These are phyloP conservation scores for Phytophthora tubulina DNA, from an alignment of 352 stramenopile genomes.

Conservation along the genomic window DNA sequence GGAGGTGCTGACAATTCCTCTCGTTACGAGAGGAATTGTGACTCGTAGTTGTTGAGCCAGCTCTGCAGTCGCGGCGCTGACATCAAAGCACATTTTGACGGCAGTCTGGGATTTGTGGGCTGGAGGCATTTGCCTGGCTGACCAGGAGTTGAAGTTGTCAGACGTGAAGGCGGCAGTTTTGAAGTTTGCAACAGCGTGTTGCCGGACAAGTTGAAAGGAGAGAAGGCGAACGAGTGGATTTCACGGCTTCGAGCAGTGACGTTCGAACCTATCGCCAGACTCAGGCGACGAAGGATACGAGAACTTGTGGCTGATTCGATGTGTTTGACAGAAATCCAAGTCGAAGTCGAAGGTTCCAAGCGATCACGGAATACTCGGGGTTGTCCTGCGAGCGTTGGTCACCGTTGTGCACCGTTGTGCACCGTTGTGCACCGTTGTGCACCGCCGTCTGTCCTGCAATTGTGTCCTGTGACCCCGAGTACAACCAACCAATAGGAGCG, in stretches of 20 bases:
- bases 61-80: background rate
- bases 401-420: too few species aligned
- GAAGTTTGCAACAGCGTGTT: slow-evolving; percentile 21
- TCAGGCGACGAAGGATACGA: background rate
- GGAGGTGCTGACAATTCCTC: background rate
- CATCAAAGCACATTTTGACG: slow-evolving; percentile 2
- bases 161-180: slow-evolving; percentile 8
- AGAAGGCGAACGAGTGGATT: slow-evolving; percentile 12
- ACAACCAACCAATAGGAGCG: too few species aligned
- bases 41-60: background rate
- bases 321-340: background rate
- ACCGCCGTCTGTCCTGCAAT: too few species aligned
- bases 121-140: slow-evolving; percentile 10
- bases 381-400: too few species aligned
- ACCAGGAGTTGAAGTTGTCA: slow-evolving; percentile 28
- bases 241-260: background rate
- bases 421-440: too few species aligned
- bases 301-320: slow-evolving; percentile 15
- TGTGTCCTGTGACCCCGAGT: too few species aligned
- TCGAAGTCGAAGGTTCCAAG: background rate
- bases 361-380: background rate
- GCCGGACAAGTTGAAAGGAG: slow-evolving; percentile 18
- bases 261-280: background rate
- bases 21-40: too few species aligned
- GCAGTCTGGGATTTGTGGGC: background rate